Base-by-base conservation (phyloP, 2,329 filamentous ascomycete genomes). In the Dothiorella sarmentorum region DNA sequence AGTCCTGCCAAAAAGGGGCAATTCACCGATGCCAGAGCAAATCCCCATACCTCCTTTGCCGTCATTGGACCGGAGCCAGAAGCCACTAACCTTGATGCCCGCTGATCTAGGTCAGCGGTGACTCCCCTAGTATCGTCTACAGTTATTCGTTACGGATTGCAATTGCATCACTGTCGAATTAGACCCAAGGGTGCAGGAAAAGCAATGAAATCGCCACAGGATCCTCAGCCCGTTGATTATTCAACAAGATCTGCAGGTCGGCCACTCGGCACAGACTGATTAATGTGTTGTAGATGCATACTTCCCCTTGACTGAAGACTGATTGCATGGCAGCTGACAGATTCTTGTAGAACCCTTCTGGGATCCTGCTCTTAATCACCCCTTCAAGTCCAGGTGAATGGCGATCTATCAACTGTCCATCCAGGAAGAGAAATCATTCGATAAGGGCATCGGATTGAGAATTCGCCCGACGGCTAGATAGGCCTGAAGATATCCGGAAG, bases 71-170 rank as follows among this genome's bases (percentile, higher is more conserved):
- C 6, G 9, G 11, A 24, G 24, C 49, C 18, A 7, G n/a, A 40
- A 53, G 17, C 49, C 33, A 18, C n/a, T 29, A 6, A 40, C 31
- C 17, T 3, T 53, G 49, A 53, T 40, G 35, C 35, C 49, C 49
- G 35, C 18, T 17, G 49, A 52, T 26, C 49, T 15, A 11, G 24
- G 22, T 20, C 4, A 38, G 15, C 33, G 33, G 20, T 26, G 20
- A 40, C 35, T 40, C 33, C 22, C 33, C 40, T 40, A 37, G 13
- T n/a, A 53, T 9, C 9, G 18, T 7, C n/a, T 24, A 26, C n/a
- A 5, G 49, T 52, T 40, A 53, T 35, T 53, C 49, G 49, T 40
- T 29, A 29, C 49, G 49, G 35, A 27, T 53, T 53, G 49, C 49
- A 40, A 20, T 53, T 40, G 33, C 35, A 7, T 22, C 35, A 17